phyloP scores from a whole-genome alignment of 352 stramenopile genomes.

The Globisporangium recalcitrans region DNA sequence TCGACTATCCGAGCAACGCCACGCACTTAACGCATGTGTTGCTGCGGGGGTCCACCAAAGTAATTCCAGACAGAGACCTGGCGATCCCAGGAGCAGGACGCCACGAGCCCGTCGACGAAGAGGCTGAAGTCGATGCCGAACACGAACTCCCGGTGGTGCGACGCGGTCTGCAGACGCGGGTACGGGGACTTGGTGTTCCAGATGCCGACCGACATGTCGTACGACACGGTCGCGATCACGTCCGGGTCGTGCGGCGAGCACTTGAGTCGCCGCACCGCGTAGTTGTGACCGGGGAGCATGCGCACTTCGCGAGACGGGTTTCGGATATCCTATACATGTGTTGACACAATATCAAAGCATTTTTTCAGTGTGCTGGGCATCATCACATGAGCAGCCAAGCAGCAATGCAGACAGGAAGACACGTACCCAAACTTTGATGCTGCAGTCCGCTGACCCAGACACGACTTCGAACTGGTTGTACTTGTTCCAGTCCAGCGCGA shows the following conservation, averaged over 20 bases:
- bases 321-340: constrained; percentile 82
- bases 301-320: constrained; percentile 63
- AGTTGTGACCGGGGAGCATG: constrained; percentile 73
- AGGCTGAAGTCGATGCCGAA: constrained; percentile 83
- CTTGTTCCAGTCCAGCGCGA: constrained; percentile 91
- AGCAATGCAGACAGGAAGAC: background rate
- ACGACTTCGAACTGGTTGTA: constrained; percentile 89
- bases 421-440: constrained; percentile 80
- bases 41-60: constrained; percentile 52
- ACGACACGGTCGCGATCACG: constrained; percentile 81
- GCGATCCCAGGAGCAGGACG: constrained; percentile 78
- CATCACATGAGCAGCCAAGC: background rate
- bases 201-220: constrained; percentile 88
- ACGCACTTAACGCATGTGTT: constrained; percentile 9
- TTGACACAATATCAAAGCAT: too few species aligned
- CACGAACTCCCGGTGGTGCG: constrained; percentile 86
- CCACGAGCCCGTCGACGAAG: constrained; percentile 72
- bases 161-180: constrained; percentile 62
- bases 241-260: constrained; percentile 80
- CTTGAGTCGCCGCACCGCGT: constrained; percentile 79
- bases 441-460: constrained; percentile 78
- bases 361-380: background rate
- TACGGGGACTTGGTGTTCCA: constrained; percentile 86
- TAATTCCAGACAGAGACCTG: constrained; percentile 79
- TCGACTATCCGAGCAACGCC: background rate